Evolutionary conservation across 169 alveolate species (phyloP), one percentile per base, ranked within the genome.

Genomic region (Eimeria falciformis): DNA sequence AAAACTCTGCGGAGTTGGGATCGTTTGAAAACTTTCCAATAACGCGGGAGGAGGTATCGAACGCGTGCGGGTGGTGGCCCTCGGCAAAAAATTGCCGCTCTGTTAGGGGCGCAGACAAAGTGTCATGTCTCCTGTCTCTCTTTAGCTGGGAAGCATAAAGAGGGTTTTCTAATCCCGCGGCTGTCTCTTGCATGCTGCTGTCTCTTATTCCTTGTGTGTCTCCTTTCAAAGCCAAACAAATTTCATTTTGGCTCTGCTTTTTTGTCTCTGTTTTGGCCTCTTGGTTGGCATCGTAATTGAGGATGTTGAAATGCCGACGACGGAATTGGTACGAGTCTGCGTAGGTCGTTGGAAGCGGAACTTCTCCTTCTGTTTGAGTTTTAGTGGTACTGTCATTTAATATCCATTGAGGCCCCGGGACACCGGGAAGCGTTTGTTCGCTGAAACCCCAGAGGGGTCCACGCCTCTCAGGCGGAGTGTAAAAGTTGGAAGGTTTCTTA

Each of bases 391-490:
- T n/a, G 21, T 62, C 75, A 1, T 14, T 23, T 23, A 9, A 3
- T 29, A 62, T 2, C 75, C 75, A 62, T 6, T 62, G 23, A 29
- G 75, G 75, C 40, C 75, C 75, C 12, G 75, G 75, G 75, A 62
- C 43, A 4, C 75, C 75, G 11, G 75, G 43, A 29, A 29, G 75
- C 40, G 75, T n/a, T n/a, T 4, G 75, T 4, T 62, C 75, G 23
- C 40, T 21, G 75, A 62, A 62, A 18, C 75, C 75, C 75, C 75
- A 62, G 17, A 62, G 75, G 37, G 75, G 75, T 4, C 29, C 29
- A 4, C 29, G 18, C 4, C 17, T 62, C 18, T 11, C 75, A 9
- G 75, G 17, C 14, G 4, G 5, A n/a, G 43, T 62, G 75, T 29
- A 62, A 23, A 62, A 62, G 12, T 50, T 50, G 62, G 75, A 17